Evolutionary conservation across 2,329 filamentous ascomycete species (phyloP), one percentile per base, ranked within the genome.

Genomic region (Monosporascus sp.): DNA sequence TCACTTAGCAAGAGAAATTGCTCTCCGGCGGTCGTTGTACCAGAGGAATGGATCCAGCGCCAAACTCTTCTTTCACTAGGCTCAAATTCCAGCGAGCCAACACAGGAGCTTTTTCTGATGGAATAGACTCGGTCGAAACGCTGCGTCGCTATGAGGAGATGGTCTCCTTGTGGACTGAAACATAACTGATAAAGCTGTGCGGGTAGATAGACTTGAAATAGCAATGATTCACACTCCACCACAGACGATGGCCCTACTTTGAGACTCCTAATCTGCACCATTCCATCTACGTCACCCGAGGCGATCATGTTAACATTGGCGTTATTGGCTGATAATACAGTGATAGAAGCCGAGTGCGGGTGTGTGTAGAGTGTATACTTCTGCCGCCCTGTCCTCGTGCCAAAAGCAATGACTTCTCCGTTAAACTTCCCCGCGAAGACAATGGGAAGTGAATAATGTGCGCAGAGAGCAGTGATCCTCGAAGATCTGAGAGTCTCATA

Each of bases 391-490:
- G 53, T 56, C 27, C 31, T 55, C 3, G 53, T 52, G 45, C 48
- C 49, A 22, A 54, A 55, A 18, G 50, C 53, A 9, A 55, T 37
- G 2, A 62, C 51, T 7, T 52, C 35, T 11, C 60, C 58, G 45
- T 57, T 47, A 25, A 52, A 39, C 22, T 55, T 61, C 5, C 57
- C 60, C n/a, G 49, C 54, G 37, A 60, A 55, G 11, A 59, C 54
- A 20, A 58, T 17, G 1, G 52, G 48, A 17, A 49, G 37, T 22
- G 47, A 45, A 15, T 55, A 53, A 48, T 61, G 59, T 3, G 54
- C 49, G 31, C 47, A 49, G 5, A 61, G 17, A 0, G 52, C 54
- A 7, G 55, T 59, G 27, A 62, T 61, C 14, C 48, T 55, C 14
- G 53, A 47, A 5, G 50, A 31, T 15, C 51, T 52, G 17, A 48